Base-by-base conservation (phyloP, 305 asterid species). In the Fraxinus sp. region DNA sequence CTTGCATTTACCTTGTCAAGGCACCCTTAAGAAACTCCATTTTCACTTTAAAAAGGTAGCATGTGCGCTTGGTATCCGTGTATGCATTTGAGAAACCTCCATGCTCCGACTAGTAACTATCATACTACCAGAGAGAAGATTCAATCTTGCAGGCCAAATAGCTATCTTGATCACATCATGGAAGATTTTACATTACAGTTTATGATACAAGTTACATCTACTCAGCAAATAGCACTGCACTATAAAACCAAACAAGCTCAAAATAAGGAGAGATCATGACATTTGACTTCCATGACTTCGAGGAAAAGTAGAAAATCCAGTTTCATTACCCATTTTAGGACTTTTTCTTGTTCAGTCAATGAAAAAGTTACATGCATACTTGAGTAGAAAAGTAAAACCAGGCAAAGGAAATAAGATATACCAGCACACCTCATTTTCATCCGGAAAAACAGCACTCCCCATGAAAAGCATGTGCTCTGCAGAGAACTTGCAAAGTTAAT, bases 401-500 rank as follows among this genome's bases (percentile, higher is more conserved):
- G 36, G 74, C 5, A 39, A 33, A 77, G 16, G 77, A 70, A 39
- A 83, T 18, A 71, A 77, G 55, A 76, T 46, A 55, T 75, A 87
- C 78, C 33, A 80, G 75, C 94, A 37, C 10, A 96, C 99, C 98
- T 93, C 99, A 74, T 96, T 94, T 87, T 96, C 98, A 89, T 96
- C 97, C 24, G 98, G 97, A 86, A 91, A 96, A 52, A 91, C 94
- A 62, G 91, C 86, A 83, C 99, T 96, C 84, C 99, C 98, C 98
- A 93, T 94, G 91, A 96, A 96, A 89, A 94, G 97, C 99, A 94
- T 94, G 91, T 96, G 98, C 87, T 96, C 98, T 96, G 96, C 92
- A 91, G 85, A 83, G 82, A 55, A 88, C 41, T 46, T 49, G 26
- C 5, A 28, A 71, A 73, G 79, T 89, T 77, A 86, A 75, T 82